phyloP scores from a whole-genome alignment of 106 monocot species.

The Dendrobium nobile region DNA sequence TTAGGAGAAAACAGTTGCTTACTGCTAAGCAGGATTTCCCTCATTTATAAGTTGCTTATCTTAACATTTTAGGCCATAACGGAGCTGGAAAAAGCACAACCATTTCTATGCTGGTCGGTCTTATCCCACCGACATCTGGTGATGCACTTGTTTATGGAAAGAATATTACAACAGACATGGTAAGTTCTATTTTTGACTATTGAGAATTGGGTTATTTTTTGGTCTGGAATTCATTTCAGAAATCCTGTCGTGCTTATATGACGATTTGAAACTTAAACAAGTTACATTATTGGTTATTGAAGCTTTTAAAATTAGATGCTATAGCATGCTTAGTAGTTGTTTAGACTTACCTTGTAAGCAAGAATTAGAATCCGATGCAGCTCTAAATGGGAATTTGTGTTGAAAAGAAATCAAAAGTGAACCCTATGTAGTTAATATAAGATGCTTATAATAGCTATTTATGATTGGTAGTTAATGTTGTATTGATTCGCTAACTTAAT shows the following conservation, averaged over 20 bases:
- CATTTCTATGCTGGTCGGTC: constrained; percentile 87
- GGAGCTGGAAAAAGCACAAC: constrained; percentile 97
- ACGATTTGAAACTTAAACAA: background rate
- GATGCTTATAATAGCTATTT: background rate
- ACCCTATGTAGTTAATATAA: background rate
- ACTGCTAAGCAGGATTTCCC: background rate
- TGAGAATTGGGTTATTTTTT: background rate
- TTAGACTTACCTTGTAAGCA: too few relatives aligned
- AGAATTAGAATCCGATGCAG: too few relatives aligned
- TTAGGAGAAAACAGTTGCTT: background rate
- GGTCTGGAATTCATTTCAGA: background rate
- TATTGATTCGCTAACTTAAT: background rate
- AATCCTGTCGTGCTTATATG: background rate
- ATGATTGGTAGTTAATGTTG: background rate
- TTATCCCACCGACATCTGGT: constrained; percentile 80
- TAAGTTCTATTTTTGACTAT: constrained; percentile 19
- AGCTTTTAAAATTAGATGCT: background rate
- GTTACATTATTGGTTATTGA: background rate
- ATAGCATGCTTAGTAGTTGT: background rate
- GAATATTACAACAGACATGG: constrained; percentile 74
- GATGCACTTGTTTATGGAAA: constrained; percentile 79
- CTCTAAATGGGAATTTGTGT: too few relatives aligned
- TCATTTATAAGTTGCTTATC: background rate
- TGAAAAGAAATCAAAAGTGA: too few relatives aligned
- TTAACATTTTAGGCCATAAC: constrained; percentile 71